phyloP scores from a whole-genome alignment of 169 alveolate species.

The Plasmodium adleri region DNA sequence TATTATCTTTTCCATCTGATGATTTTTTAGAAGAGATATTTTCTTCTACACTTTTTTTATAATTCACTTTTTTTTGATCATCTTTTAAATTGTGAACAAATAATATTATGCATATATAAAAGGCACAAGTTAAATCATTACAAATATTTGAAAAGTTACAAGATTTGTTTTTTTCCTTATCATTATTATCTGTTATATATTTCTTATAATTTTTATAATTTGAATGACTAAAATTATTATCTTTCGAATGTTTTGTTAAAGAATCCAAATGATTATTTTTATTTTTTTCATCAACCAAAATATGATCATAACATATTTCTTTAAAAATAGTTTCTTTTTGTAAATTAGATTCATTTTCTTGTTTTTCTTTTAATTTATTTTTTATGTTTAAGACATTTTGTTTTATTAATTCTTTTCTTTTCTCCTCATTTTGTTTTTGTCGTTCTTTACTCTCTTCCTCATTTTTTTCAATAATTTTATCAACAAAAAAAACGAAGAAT shows the following conservation, averaged over 20 bases:
- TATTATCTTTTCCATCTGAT: neutral
- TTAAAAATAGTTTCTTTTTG: conserved; percentile 14
- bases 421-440: conserved; percentile 26
- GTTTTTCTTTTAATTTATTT: conserved; percentile 20
- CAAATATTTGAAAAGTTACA: neutral
- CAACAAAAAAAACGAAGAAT: conserved; percentile 30
- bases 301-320: conserved; percentile 1
- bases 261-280: neutral
- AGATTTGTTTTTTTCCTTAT: neutral
- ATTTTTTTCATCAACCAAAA: neutral
- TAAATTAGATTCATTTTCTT: neutral
- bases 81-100: conserved; percentile 6
- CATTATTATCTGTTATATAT: neutral
- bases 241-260: neutral
- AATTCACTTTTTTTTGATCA: neutral
- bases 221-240: neutral
- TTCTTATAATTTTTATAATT: neutral
- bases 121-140: conserved; percentile 11
- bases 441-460: conserved; percentile 33
- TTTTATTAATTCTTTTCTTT: conserved; percentile 42
- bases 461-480: conserved; percentile 52
- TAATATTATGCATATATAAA: conserved; percentile 12
- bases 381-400: conserved; percentile 50
- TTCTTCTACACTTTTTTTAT: neutral
- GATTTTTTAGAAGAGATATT: neutral